phyloP scores from a whole-genome alignment of 1,139 yeast species.

The Taphrina populina region DNA sequence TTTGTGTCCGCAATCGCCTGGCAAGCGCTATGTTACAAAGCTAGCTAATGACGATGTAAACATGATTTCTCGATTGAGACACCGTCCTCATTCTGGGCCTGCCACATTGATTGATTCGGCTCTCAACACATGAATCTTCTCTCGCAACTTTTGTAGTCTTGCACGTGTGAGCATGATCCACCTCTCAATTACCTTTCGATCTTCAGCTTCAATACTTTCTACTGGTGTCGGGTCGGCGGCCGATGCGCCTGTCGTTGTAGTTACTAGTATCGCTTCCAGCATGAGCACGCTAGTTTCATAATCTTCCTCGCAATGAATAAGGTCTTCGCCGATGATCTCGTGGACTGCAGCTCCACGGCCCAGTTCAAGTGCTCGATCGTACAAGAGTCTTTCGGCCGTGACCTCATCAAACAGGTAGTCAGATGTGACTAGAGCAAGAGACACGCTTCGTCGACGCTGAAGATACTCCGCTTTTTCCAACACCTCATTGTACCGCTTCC shows the following conservation, averaged over 20 bases:
- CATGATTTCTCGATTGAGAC: too few species aligned
- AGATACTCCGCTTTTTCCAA: conserved; percentile 84
- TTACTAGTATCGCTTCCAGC: conserved; percentile 38
- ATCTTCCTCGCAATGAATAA: conserved; percentile 57
- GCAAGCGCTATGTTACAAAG: too few species aligned
- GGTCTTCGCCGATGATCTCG: conserved; percentile 74
- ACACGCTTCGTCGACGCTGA: conserved; percentile 47
- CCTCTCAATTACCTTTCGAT: conserved; percentile 66
- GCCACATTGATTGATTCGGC: too few species aligned
- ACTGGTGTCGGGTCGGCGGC: conserved; percentile 22
- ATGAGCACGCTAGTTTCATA: conserved; percentile 26
- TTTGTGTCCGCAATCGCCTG: too few species aligned
- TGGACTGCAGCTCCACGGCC: conserved; percentile 86
- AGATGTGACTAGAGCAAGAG: conserved; percentile 30
- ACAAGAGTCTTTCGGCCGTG: conserved; percentile 78
- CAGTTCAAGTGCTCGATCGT: conserved; percentile 90
- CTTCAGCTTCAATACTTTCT: conserved; percentile 61
- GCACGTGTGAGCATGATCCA: conserved; percentile 17
- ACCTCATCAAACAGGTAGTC: conserved; percentile 41
- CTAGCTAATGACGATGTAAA: too few species aligned
- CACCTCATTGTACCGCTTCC: conserved; percentile 84
- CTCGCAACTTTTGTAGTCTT: conserved; percentile 21
- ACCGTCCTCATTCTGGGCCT: too few species aligned
- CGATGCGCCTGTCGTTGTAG: neutral
- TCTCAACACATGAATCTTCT: conserved; percentile 11